Evolutionary conservation across 306 rosid species (phyloP).

Genomic region (Quillaja saponaria): DNA sequence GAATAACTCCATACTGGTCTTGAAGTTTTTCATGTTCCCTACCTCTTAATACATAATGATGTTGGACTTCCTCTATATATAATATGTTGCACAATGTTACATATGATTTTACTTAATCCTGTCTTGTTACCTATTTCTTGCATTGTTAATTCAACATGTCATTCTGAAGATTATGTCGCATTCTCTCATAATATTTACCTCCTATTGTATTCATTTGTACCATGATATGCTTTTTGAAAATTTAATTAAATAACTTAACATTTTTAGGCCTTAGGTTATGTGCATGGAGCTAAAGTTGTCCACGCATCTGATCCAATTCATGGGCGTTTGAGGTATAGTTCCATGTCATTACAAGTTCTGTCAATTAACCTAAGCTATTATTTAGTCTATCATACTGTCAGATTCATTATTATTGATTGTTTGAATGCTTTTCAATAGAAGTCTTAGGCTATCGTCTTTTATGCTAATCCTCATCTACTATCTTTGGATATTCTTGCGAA

Average conservation of each 20-base stretch:
- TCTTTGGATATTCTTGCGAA: too few species aligned
- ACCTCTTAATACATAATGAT: not conserved
- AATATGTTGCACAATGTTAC: slow-evolving; percentile 3
- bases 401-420: too few species aligned
- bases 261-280: slow-evolving; percentile 89
- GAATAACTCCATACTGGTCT: slow-evolving; percentile 5
- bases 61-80: too few species aligned
- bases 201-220: too few species aligned
- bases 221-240: slow-evolving; percentile 2
- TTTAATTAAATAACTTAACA: slow-evolving; percentile 28
- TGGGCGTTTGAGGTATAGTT: slow-evolving; percentile 82
- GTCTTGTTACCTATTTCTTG: slow-evolving; percentile 7
- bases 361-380: too few species aligned
- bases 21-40: slow-evolving; percentile 10
- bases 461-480: too few species aligned
- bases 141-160: slow-evolving; percentile 17
- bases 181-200: too few species aligned
- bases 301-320: slow-evolving; percentile 93
- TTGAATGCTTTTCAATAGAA: too few species aligned
- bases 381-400: too few species aligned
- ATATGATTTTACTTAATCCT: slow-evolving; percentile 17
- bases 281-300: slow-evolving; percentile 87
- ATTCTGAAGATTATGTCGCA: too few species aligned
- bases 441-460: too few species aligned
- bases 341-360: too few species aligned